phyloP scores from a whole-genome alignment of 1,284 basidiomycete species.

The Boletus sp. region DNA sequence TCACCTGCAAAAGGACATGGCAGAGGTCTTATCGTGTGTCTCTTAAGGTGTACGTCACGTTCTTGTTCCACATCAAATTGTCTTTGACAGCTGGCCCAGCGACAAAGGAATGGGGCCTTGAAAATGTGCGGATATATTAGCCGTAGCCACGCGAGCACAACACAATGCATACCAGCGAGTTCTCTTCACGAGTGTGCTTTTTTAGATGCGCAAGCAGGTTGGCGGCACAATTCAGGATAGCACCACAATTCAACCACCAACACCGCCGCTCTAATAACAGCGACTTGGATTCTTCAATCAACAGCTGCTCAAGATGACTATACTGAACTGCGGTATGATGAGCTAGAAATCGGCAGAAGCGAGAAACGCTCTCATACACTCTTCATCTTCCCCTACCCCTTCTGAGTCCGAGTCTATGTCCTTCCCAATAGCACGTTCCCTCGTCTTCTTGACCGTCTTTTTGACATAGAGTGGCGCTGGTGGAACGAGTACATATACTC shows the following conservation, averaged over 20 bases:
- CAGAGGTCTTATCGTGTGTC: slow-evolving; percentile 26
- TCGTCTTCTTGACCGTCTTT: slow-evolving; percentile 18
- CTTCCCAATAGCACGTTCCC: slow-evolving; percentile 3
- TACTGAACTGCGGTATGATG: slow-evolving; percentile 38
- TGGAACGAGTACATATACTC: slow-evolving; percentile 31
- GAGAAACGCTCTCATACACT: slow-evolving; percentile 31
- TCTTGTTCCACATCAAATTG: slow-evolving; percentile 19
- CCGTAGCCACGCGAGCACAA: not conserved
- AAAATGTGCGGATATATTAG: not conserved
- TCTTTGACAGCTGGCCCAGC: slow-evolving; percentile 23
- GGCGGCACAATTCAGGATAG: slow-evolving; percentile 49
- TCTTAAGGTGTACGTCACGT: slow-evolving; percentile 22
- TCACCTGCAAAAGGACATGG: slow-evolving; percentile 33
- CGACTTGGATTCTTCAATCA: slow-evolving; percentile 43
- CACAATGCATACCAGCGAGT: slow-evolving; percentile 30
- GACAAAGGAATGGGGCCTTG: slow-evolving; percentile 27
- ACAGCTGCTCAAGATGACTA: slow-evolving; percentile 36
- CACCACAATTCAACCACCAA: slow-evolving; percentile 56
- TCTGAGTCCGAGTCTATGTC: slow-evolving; percentile 15
- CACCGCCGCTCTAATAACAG: slow-evolving; percentile 48
- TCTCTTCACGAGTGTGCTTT: slow-evolving; percentile 40
- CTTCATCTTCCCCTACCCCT: slow-evolving; percentile 25
- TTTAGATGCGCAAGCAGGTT: slow-evolving; percentile 49
- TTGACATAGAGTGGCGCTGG: slow-evolving; percentile 24
- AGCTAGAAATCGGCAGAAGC: slow-evolving; percentile 26